Conservation (phyloP, 169 alveolate genomes). For the Babesia ovata region DNA sequence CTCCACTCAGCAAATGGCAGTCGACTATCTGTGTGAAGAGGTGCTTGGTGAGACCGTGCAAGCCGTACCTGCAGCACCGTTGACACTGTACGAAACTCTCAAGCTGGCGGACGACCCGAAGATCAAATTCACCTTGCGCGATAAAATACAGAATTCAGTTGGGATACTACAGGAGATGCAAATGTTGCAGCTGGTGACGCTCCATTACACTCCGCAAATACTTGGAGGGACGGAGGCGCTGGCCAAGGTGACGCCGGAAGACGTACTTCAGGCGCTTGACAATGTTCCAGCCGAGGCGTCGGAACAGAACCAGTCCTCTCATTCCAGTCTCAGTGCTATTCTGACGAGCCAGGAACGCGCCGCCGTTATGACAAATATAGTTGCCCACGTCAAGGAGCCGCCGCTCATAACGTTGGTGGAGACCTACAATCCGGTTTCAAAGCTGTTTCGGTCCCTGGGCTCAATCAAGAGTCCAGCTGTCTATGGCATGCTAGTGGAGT, state of each 20-base stretch:
- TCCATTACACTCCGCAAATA: slow-evolving; percentile 33
- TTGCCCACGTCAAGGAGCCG: slow-evolving; percentile 36
- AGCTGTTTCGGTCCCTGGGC: slow-evolving; percentile 28
- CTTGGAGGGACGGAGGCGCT: slow-evolving; percentile 28
- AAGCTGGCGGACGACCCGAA: slow-evolving; percentile 23
- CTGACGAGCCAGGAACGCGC: slow-evolving; percentile 7
- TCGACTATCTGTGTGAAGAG: neutral
- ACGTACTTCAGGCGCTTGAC: neutral
- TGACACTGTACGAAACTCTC: slow-evolving; percentile 6
- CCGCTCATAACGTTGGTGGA: slow-evolving; percentile 23
- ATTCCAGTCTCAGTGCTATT: neutral
- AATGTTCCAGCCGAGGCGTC: neutral
- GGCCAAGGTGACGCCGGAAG: slow-evolving; percentile 6
- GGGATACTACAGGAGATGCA: slow-evolving; percentile 54
- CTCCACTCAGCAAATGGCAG: neutral
- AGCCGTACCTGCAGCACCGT: neutral
- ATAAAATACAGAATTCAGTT: slow-evolving; percentile 34
- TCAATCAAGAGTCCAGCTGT: slow-evolving; percentile 34
- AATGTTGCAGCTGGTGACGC: slow-evolving; percentile 38
- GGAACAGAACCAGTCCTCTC: neutral
- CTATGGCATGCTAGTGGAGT: slow-evolving; percentile 15
- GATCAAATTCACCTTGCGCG: slow-evolving; percentile 31
- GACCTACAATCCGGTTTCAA: slow-evolving; percentile 31
- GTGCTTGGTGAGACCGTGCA: neutral
- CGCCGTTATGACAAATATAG: slow-evolving; percentile 5